A percentile compares a stretch with the other conserved stretches of the same genome.
phyloP scores from a whole-genome alignment of 2,329 filamentous ascomycete genomes.

The Trichoderma hamatum region DNA sequence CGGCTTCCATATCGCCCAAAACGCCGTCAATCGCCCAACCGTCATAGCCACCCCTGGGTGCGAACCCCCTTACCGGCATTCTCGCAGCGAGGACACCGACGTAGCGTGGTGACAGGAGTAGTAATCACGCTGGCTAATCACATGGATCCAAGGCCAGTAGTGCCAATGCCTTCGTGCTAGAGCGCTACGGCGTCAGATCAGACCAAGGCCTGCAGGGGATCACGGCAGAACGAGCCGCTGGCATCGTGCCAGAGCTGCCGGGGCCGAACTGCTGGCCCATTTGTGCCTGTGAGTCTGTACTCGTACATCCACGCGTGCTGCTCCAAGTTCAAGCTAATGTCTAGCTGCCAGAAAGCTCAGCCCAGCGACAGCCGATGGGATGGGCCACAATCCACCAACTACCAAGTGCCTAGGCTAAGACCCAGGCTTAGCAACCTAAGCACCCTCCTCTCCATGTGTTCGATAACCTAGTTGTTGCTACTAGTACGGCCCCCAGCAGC shows the following conservation, averaged over 20 bases:
- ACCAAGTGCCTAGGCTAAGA: background rate
- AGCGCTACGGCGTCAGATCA: background rate
- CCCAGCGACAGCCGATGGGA: conserved; percentile 23
- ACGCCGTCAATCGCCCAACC: background rate
- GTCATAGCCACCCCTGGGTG: background rate
- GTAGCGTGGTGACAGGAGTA: background rate
- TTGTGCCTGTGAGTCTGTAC: background rate
- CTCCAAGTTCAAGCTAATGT: background rate
- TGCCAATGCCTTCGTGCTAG: background rate
- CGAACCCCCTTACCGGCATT: background rate
- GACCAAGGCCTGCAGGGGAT: conserved; percentile 11
- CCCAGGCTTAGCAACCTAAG: background rate
- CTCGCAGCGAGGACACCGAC: background rate
- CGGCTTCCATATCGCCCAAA: background rate
- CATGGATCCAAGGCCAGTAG: background rate
- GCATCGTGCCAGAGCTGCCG: conserved; percentile 3
- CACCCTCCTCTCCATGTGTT: background rate
- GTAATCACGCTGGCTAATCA: background rate
- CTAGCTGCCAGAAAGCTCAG: background rate
- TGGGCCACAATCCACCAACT: background rate
- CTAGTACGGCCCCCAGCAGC: background rate
- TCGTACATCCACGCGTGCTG: background rate
- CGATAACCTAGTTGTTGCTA: background rate
- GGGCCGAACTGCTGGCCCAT: conserved; percentile 9
- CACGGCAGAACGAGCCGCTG: conserved; percentile 9